Evolutionary conservation across 2,329 filamentous ascomycete species (phyloP).

Genomic region (Coniochaeta ligniaria): DNA sequence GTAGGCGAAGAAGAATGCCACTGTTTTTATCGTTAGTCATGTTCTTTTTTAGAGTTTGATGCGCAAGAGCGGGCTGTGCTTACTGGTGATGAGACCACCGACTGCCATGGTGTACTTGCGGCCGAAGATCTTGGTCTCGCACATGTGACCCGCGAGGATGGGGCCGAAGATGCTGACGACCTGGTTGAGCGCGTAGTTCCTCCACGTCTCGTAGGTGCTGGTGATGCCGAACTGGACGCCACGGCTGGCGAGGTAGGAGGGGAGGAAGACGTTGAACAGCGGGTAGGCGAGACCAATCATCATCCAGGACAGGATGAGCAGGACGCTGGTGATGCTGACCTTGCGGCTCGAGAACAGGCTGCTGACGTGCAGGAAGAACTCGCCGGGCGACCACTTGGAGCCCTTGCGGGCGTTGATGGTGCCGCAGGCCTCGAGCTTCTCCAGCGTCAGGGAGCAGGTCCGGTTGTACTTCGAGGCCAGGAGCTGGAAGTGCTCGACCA

Average conservation of each 20-base stretch:
- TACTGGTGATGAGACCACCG: conserved; percentile 45
- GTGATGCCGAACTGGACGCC: conserved; percentile 37
- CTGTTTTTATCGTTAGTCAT: conserved; percentile 30
- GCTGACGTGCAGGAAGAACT: conserved; percentile 44
- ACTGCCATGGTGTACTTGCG: conserved; percentile 59
- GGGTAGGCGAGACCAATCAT: conserved; percentile 68
- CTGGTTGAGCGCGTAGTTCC: conserved; percentile 66
- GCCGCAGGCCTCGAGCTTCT: conserved; percentile 38
- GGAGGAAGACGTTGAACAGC: conserved; percentile 63
- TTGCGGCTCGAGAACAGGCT: conserved; percentile 58
- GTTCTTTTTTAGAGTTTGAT: no score
- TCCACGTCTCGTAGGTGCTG: conserved; percentile 50
- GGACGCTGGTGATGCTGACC: conserved; percentile 51
- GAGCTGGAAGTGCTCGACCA: conserved; percentile 33
- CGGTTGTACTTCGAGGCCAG: conserved; percentile 31
- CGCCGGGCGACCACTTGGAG: conserved; percentile 20
- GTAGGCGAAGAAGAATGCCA: conserved; percentile 69
- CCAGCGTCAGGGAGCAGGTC: conserved; percentile 33
- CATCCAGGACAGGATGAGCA: conserved; percentile 65
- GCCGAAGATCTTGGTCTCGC: conserved; percentile 49
- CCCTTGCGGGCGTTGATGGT: conserved; percentile 26
- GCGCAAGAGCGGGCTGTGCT: no score
- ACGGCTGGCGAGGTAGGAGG: conserved; percentile 50
- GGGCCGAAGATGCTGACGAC: conserved; percentile 62
- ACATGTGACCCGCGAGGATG: conserved; percentile 61